A percentile compares a stretch with the other conserved stretches of the same genome.
Evolutionary conservation across 1,139 yeast genomes (phyloP).

Genomic region (Candida dubliniensis): DNA sequence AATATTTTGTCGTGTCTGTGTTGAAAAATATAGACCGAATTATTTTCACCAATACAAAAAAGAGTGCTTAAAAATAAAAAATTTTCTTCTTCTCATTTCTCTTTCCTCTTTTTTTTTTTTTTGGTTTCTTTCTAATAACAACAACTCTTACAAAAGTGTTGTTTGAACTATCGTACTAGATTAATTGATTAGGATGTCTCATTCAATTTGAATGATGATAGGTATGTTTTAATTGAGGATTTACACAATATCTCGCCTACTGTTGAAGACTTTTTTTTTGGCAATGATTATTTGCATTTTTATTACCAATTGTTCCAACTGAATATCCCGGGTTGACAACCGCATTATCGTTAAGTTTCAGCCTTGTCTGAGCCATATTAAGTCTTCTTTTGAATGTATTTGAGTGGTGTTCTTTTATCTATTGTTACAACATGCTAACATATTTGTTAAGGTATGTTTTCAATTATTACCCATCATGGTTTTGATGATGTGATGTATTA

Average conservation of each 20-base stretch:
- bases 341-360: slow-evolving; percentile 80
- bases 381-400: neutral
- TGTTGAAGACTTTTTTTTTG: slow-evolving; percentile 9
- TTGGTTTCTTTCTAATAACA: neutral
- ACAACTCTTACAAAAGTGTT: too few relatives aligned
- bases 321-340: slow-evolving; percentile 72
- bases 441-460: slow-evolving; percentile 3
- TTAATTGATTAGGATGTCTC: slow-evolving; percentile 4
- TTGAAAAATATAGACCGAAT: too few relatives aligned
- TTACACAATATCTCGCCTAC: neutral
- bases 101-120: neutral
- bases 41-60: neutral
- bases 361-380: slow-evolving; percentile 76
- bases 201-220: slow-evolving; percentile 1
- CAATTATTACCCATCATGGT: neutral
- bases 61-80: too few relatives aligned
- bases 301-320: slow-evolving; percentile 78
- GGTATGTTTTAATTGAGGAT: neutral
- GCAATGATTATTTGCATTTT: slow-evolving; percentile 71
- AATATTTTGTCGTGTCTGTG: too few relatives aligned
- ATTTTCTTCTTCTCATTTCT: neutral
- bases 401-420: neutral
- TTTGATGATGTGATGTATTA: neutral
- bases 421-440: slow-evolving; percentile 5
- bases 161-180: neutral